A percentile compares a stretch with the other conserved stretches of the same genome.
These are phyloP conservation scores for Phytophthora melonis DNA, from an alignment of 352 stramenopile species.

Conservation along the genomic window DNA sequence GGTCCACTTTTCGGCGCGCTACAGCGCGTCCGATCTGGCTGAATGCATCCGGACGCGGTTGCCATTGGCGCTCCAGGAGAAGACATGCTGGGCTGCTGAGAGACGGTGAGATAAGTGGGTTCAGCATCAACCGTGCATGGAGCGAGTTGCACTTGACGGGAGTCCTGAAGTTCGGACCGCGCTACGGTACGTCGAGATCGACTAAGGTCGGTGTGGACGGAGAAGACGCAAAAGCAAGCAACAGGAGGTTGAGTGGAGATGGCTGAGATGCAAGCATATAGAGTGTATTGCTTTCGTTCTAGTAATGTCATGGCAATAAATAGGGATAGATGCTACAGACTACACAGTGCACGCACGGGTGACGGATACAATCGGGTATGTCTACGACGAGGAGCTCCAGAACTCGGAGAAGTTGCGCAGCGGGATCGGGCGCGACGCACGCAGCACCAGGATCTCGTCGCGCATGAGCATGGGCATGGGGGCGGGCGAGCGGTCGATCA, in stretches of 20 bases:
- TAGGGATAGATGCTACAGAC: slow-evolving; percentile 49
- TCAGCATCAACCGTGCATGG: neutral
- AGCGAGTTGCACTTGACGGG: neutral
- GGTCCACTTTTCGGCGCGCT: slow-evolving; percentile 81
- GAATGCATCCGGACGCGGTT: slow-evolving; percentile 46
- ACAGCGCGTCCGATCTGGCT: slow-evolving; percentile 46
- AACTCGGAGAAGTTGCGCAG: slow-evolving; percentile 84
- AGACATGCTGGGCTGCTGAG: slow-evolving; percentile 52
- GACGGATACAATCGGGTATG: slow-evolving; percentile 5
- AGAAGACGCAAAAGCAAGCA: neutral
- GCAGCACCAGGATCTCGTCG: slow-evolving; percentile 84
- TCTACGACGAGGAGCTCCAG: slow-evolving; percentile 61
- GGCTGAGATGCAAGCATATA: slow-evolving; percentile 24
- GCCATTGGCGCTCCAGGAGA: slow-evolving; percentile 48
- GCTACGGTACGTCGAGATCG: neutral
- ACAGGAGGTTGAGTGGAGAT: slow-evolving; percentile 14
- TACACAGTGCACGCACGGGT: slow-evolving; percentile 23
- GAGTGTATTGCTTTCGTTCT: slow-evolving; percentile 40
- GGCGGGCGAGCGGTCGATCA: slow-evolving; percentile 65
- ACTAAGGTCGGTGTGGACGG: slow-evolving; percentile 3
- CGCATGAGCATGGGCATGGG: slow-evolving; percentile 73
- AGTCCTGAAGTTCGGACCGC: neutral
- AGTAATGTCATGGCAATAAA: slow-evolving; percentile 48
- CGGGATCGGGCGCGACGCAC: slow-evolving; percentile 76
- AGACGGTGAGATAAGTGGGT: neutral